Evolutionary conservation across 2,329 filamentous ascomycete genomes (phyloP), one percentile per base, ranked within the genome.

Genomic region (Diaporthe humulicola): DNA sequence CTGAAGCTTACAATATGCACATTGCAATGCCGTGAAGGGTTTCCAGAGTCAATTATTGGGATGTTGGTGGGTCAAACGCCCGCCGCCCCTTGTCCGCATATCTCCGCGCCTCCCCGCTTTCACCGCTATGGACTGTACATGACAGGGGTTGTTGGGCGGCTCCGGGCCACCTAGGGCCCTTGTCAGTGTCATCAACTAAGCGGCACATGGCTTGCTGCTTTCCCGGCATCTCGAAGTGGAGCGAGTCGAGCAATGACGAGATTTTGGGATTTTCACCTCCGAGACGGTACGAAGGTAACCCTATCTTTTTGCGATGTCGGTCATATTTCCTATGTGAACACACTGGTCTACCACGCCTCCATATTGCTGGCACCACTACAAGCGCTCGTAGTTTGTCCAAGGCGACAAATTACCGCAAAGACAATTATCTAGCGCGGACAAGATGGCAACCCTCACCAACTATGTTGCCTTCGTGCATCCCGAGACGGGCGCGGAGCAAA

Each of bases 151-250:
- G 4, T 7, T 28, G 14, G 50, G 50, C 50, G 50, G 50, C 15
- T 17, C 15, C 52, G 25, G 17, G 6, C 6, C 25, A 19, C 52
- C 52, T 56, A 33, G 50, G 33, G 33, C 56, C 56, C 56, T 38
- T 58, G 56, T 38, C 56, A 57, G 9, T 38, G 56, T 25, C 33
- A 38, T 36, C 33, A 58, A 36, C 56, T n/a, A 8, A 22, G 56
- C 33, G 56, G 22, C 2, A 22, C 56, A 58, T 22, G 30, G 54
- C 56, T n/a, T 58, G 33, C 33, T 25, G 28, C 52, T 5, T 25
- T 58, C 7, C 56, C 56, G 56, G 56, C 56, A 58, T 38, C 56
- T 40, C 56, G n/a, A 22, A 58, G 56, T 58, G 56, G 56, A 58
- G 33, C 56, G 10, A 58, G 22, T 40, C 56, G 56, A 38, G 56